Percentiles rank a stretch among this genome's conserved stretches.
These are phyloP conservation scores for Fusarium metavorans DNA, from an alignment of 2,329 filamentous ascomycete genomes.

Conservation along the genomic window DNA sequence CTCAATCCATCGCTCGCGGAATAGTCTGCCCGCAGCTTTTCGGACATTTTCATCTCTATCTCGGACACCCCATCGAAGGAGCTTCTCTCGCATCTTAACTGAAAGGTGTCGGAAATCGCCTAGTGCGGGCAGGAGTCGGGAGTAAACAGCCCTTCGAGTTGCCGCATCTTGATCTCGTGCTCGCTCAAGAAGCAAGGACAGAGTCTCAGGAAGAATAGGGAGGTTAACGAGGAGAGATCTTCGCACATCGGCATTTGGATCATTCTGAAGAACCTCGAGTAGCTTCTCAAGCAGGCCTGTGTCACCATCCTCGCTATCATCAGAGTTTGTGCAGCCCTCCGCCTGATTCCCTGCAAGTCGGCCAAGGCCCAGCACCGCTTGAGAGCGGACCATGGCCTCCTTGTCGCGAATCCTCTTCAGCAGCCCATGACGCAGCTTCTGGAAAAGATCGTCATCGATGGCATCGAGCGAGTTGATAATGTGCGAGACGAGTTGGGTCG, in stretches of 20 bases:
- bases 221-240: constrained; percentile 90
- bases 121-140: constrained; percentile 84
- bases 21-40: constrained; percentile 89
- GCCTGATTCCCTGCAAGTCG: constrained; percentile 83
- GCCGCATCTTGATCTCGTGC: constrained; percentile 89
- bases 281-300: constrained; percentile 84
- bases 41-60: constrained; percentile 95
- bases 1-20: constrained; percentile 97
- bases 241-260: constrained; percentile 92
- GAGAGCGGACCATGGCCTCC: constrained; percentile 90
- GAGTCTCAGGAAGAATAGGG: constrained; percentile 83
- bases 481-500: constrained; percentile 90
- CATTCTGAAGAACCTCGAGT: constrained; percentile 89
- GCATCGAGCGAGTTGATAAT: constrained; percentile 93
- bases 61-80: constrained; percentile 92
- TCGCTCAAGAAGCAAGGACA: constrained; percentile 89
- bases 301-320: constrained; percentile 76
- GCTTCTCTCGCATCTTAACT: constrained; percentile 92
- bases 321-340: constrained; percentile 76
- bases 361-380: constrained; percentile 91
- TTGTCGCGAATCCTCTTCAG: constrained; percentile 92
- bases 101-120: constrained; percentile 96
- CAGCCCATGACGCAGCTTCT: constrained; percentile 81
- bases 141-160: constrained; percentile 88
- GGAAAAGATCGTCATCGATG: constrained; percentile 92